A percentile compares a stretch with the other conserved stretches of the same genome.
Conservation (phyloP, 129 eudicot species). For the Sambucus nigra region DNA sequence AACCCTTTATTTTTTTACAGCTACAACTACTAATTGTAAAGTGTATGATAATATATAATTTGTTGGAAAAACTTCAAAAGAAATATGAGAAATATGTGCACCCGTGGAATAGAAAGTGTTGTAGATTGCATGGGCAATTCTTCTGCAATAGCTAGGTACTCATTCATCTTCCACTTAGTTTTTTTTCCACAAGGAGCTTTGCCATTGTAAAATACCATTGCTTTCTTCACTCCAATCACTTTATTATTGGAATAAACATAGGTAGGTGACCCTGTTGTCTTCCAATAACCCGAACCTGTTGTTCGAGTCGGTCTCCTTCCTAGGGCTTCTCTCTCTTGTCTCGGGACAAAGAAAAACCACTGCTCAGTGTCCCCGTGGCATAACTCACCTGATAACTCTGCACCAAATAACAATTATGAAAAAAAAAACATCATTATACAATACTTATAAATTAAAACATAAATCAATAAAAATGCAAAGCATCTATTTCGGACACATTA, state of each 20-base stretch:
- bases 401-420: neutral
- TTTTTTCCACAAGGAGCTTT: slow-evolving; percentile 56
- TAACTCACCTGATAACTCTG: slow-evolving; percentile 45
- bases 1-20: too few relatives aligned
- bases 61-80: too few relatives aligned
- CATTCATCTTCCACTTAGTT: slow-evolving; percentile 86
- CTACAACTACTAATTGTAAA: too few relatives aligned
- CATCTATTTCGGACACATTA: too few relatives aligned
- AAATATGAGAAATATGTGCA: slow-evolving; percentile 9
- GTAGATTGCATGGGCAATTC: slow-evolving; percentile 13
- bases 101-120: slow-evolving; percentile 35
- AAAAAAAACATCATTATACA: too few relatives aligned
- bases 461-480: too few relatives aligned
- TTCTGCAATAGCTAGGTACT: slow-evolving; percentile 51
- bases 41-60: too few relatives aligned
- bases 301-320: slow-evolving; percentile 81
- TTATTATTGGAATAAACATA: slow-evolving; percentile 47
- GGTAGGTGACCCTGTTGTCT: slow-evolving; percentile 77
- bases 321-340: slow-evolving; percentile 63
- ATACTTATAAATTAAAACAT: too few relatives aligned
- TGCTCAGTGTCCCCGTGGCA: slow-evolving; percentile 63
- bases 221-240: slow-evolving; percentile 66
- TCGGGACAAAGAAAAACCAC: slow-evolving; percentile 78
- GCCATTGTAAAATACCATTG: slow-evolving; percentile 78
- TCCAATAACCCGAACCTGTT: slow-evolving; percentile 71